Evolutionary conservation across 2,329 filamentous ascomycete genomes (phyloP), one percentile per base, ranked within the genome.

Genomic region (Didymella sp.): DNA sequence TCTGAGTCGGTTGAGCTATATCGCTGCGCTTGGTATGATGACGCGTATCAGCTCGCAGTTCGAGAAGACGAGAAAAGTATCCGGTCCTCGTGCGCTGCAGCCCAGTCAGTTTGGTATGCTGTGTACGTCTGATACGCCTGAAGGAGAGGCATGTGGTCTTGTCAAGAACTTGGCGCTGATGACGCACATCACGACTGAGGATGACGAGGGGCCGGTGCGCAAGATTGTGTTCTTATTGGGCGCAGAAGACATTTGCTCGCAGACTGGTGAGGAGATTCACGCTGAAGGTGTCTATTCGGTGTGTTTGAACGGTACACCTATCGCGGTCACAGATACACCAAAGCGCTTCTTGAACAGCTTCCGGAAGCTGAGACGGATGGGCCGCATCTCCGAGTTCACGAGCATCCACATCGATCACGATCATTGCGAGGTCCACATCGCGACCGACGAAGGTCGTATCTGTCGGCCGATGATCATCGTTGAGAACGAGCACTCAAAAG

Each of bases 81-180:
- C 89, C 72, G 96, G 96, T 64, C 95, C 96, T 69, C 89, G 95
- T 84, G 95, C 96, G 17, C 82, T 99, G 45, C 95, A 99, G 72
- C 93, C 95, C 6, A 99, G 95, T 0, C 95, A 99, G 67, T 99
- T 96, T 80, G 95, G 95, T 67, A 97, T 99, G 93, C 82, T 99
- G 51, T 99, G 95, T 73, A 90, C 93, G 0, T 96, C 95, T 11
- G 95, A 99, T 82, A 99, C 95, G 0, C 95, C 95, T 6, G 95
- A 99, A 88, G 95, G 95, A 78, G 95, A 99, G 80, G 93, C 95
- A 11, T 99, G 95, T 79, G 95, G 95, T 83, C 80, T 99, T 55
- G 93, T 99, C 67, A 99, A 99, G 82, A 99, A 99, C 72, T 78
- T 99, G 80, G 95, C 95, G 8, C 82, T 99, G 55, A 99, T 99